These are phyloP conservation scores for Euphorbia schlechtendalii DNA, from an alignment of 441 rosid genomes.

Conservation along the genomic window DNA sequence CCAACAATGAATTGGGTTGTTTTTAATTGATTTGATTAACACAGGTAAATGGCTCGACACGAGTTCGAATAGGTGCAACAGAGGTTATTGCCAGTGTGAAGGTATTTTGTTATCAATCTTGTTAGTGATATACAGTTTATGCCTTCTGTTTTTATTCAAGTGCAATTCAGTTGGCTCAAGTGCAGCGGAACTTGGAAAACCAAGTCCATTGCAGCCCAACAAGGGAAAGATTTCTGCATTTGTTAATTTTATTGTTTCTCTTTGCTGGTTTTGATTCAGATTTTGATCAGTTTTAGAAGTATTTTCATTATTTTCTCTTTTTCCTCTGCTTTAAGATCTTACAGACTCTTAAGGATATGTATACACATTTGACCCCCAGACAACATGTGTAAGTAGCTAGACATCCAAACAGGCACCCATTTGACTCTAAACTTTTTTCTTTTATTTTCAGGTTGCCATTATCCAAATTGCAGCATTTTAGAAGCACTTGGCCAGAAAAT, in stretches of 20 bases:
- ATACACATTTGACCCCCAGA: slow-evolving; percentile 71
- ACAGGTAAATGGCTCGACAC: slow-evolving; percentile 86
- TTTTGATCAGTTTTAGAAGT: slow-evolving; percentile 3
- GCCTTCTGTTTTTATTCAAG: neutral
- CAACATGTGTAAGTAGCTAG: slow-evolving; percentile 94
- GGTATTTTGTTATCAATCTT: slow-evolving; percentile 37
- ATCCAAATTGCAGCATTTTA: too few species aligned
- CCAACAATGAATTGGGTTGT: neutral
- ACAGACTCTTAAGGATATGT: slow-evolving; percentile 54
- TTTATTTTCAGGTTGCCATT: too few species aligned
- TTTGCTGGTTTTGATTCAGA: neutral
- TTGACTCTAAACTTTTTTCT: too few species aligned
- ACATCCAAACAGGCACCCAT: slow-evolving; percentile 96
- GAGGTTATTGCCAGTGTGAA: slow-evolving; percentile 91
- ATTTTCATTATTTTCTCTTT: slow-evolving; percentile 2
- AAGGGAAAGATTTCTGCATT: slow-evolving; percentile 65
- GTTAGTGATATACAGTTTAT: neutral
- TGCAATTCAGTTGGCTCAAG: neutral
- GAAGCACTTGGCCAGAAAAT: too few species aligned
- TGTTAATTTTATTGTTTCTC: slow-evolving; percentile 44
- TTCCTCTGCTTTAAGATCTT: slow-evolving; percentile 6
- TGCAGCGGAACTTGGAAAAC: slow-evolving; percentile 85
- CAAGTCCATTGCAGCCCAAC: slow-evolving; percentile 58
- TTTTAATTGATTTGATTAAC: neutral
- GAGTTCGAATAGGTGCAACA: slow-evolving; percentile 63